These are phyloP conservation scores for Citrus hindsii DNA, from an alignment of 345 rosid species.

Conservation along the genomic window DNA sequence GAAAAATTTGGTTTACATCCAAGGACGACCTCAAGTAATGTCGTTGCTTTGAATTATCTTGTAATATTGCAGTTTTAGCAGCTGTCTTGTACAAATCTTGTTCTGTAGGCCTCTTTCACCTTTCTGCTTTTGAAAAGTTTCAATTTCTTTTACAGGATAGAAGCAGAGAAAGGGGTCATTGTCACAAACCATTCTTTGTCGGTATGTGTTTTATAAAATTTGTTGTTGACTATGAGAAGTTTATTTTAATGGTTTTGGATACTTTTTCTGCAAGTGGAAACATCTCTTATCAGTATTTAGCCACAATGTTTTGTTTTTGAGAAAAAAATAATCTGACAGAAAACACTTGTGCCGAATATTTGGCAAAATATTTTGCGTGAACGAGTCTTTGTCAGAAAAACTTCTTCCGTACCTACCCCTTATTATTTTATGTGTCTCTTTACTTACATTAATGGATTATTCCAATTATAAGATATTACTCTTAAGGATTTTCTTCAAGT, in stretches of 20 bases:
- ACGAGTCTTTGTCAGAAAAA: background rate
- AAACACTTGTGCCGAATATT: background rate
- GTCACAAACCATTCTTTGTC: slow-evolving; percentile 83
- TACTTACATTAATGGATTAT: background rate
- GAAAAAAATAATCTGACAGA: background rate
- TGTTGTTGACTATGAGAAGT: background rate
- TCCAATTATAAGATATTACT: background rate
- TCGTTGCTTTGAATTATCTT: background rate
- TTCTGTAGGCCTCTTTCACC: background rate
- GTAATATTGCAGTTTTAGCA: background rate
- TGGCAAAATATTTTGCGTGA: background rate
- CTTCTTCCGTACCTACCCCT: background rate
- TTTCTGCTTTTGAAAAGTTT: slow-evolving; percentile 16
- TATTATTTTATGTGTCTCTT: background rate
- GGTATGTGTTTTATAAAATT: slow-evolving; percentile 39
- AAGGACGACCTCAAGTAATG: background rate
- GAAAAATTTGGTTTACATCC: background rate
- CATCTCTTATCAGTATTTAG: background rate
- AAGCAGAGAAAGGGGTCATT: slow-evolving; percentile 88
- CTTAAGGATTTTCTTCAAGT: background rate
- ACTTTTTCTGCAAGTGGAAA: background rate
- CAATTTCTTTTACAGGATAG: slow-evolving; percentile 56
- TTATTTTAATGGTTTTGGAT: background rate
- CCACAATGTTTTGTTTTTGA: background rate
- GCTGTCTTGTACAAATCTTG: background rate